These are phyloP conservation scores for Polygonum maritimum DNA, from an alignment of 148 eudicot species.

Conservation along the genomic window DNA sequence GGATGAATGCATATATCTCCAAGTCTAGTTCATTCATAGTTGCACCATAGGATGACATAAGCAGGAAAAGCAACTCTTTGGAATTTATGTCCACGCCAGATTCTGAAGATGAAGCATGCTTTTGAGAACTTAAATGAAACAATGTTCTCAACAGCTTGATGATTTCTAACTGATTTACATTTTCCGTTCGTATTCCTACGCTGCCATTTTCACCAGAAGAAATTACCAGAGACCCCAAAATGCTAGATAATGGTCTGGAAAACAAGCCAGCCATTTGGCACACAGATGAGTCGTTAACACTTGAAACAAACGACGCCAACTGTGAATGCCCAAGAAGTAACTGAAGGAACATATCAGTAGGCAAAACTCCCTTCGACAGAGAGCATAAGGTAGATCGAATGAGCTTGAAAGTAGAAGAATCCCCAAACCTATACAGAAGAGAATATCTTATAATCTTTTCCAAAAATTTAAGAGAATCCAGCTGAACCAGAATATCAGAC, in stretches of 20 bases:
- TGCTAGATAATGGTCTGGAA: conserved; percentile 71
- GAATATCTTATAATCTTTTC: conserved; percentile 45
- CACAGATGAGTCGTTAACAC: conserved; percentile 22
- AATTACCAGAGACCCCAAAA: conserved; percentile 41
- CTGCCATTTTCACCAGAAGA: conserved; percentile 18
- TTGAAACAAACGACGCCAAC: conserved; percentile 39
- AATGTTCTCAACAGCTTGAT: conserved; percentile 66
- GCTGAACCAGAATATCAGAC: conserved; percentile 33
- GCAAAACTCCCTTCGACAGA: conserved; percentile 39
- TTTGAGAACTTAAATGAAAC: conserved; percentile 31
- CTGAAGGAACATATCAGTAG: conserved; percentile 42
- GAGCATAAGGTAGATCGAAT: conserved; percentile 43
- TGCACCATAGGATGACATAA: conserved; percentile 81
- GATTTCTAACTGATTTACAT: conserved; percentile 47
- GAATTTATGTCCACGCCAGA: conserved; percentile 47
- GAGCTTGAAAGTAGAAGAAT: conserved; percentile 47
- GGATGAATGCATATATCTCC: conserved; percentile 62
- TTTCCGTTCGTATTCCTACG: conserved; percentile 16
- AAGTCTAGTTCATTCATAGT: conserved; percentile 65
- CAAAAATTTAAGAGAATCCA: conserved; percentile 46
- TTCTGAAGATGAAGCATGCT: conserved; percentile 27
- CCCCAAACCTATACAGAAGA: conserved; percentile 76
- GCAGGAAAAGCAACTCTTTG: conserved; percentile 54
- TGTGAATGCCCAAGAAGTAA: conserved; percentile 83
- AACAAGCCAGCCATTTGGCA: conserved; percentile 44